Evolutionary conservation across 1,139 yeast genomes (phyloP).

Genomic region (Yamadazyma kanchanaburiensis): DNA sequence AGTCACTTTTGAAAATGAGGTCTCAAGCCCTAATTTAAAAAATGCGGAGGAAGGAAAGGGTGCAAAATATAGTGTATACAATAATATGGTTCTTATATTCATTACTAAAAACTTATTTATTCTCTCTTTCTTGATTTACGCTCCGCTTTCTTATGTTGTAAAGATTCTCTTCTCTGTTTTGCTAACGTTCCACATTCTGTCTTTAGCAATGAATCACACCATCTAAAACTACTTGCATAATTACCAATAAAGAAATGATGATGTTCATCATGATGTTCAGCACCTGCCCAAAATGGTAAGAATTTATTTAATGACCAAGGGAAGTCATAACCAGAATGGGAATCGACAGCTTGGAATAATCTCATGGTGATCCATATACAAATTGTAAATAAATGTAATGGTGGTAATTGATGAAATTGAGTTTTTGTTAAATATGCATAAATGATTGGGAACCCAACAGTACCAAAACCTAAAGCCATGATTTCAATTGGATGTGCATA

Average conservation of each 20-base stretch:
- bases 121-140: constrained; percentile 10
- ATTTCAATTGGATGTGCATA: constrained; percentile 96
- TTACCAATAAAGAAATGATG: constrained; percentile 64
- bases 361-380: constrained; percentile 85
- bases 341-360: constrained; percentile 47
- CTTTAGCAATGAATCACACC: constrained; percentile 83
- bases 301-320: constrained; percentile 47
- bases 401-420: constrained; percentile 50
- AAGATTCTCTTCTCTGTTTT: constrained; percentile 56
- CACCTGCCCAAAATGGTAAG: constrained; percentile 51
- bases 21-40: no score
- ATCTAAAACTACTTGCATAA: constrained; percentile 89
- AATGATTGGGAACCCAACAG: constrained; percentile 87
- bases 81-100: no score
- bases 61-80: no score
- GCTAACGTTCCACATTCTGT: constrained; percentile 82
- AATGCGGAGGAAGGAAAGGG: no score
- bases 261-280: constrained; percentile 49
- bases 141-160: constrained; percentile 51
- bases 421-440: constrained; percentile 36
- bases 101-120: not conserved
- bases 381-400: constrained; percentile 80
- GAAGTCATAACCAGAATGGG: constrained; percentile 48
- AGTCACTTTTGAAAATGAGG: no score
- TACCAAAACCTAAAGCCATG: constrained; percentile 85